phyloP scores from a whole-genome alignment of 164 flowering plant genomes.

The Protea cynaroides region DNA sequence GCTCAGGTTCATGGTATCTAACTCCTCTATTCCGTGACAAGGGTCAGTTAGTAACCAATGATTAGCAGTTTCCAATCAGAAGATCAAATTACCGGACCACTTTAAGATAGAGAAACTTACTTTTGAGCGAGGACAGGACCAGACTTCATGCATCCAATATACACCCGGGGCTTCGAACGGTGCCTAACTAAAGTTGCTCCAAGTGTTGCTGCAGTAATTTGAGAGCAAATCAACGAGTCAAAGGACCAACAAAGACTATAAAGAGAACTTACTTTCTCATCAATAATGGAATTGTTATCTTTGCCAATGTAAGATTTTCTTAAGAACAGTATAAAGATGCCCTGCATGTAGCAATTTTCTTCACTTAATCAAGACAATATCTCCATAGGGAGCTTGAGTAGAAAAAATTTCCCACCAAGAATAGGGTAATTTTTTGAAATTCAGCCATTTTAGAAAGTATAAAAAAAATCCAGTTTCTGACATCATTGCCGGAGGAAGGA shows the following conservation, averaged over 20 bases:
- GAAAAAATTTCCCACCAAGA: too few species aligned
- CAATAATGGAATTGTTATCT: background rate
- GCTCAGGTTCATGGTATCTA: constrained; percentile 91
- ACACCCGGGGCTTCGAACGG: constrained; percentile 66
- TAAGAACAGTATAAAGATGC: background rate
- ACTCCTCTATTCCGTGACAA: constrained; percentile 59
- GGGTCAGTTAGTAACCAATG: constrained; percentile 4
- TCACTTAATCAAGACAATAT: too few species aligned
- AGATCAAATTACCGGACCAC: background rate
- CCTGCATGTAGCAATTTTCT: too few species aligned
- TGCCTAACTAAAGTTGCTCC: constrained; percentile 73
- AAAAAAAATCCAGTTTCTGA: too few species aligned
- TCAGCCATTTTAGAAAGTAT: too few species aligned
- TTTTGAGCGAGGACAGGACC: constrained; percentile 93
- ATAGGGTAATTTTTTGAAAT: too few species aligned
- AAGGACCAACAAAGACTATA: constrained; percentile 3
- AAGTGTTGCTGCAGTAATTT: constrained; percentile 62
- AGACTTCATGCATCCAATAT: constrained; percentile 98
- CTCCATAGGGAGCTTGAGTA: too few species aligned
- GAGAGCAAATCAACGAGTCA: constrained; percentile 8
- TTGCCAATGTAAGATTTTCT: background rate
- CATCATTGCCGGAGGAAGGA: too few species aligned
- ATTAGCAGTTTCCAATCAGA: background rate
- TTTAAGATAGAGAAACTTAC: constrained; percentile 37
- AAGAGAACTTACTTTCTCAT: background rate